A percentile compares a stretch with the other conserved stretches of the same genome.
These are phyloP conservation scores for Stephanodiscus minutulus DNA, from an alignment of 108 stramenopile species.

Conservation along the genomic window DNA sequence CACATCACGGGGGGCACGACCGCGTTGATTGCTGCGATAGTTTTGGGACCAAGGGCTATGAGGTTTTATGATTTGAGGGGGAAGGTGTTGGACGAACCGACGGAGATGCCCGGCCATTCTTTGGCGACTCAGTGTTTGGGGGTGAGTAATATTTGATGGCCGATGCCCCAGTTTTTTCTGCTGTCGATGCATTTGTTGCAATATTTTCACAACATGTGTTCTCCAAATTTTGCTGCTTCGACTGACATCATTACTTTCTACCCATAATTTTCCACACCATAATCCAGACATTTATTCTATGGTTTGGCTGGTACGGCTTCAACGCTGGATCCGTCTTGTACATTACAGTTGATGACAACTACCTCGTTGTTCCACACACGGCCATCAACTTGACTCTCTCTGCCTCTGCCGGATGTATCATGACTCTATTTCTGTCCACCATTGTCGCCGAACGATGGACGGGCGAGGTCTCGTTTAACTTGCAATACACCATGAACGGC, in stretches of 20 bases:
- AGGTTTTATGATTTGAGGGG: conserved; percentile 83
- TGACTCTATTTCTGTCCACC: conserved; percentile 24
- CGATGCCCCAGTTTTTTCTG: not conserved
- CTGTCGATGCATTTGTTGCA: not conserved
- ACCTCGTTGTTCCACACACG: conserved; percentile 46
- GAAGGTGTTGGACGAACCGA: conserved; percentile 68
- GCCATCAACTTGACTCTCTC: conserved; percentile 58
- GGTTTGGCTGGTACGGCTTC: conserved; percentile 92
- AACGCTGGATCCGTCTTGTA: conserved; percentile 56
- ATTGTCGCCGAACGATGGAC: conserved; percentile 28
- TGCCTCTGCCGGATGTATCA: conserved; percentile 41
- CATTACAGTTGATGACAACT: conserved; percentile 29
- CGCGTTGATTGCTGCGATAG: conserved; percentile 80
- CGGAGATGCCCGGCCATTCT: conserved; percentile 69
- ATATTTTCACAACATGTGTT: not conserved
- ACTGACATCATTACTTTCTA: not conserved
- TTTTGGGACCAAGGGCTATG: conserved; percentile 87
- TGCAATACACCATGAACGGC: conserved; percentile 68
- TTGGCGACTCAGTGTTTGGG: conserved; percentile 67
- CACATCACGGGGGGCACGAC: conserved; percentile 93
- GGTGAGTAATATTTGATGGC: conserved; percentile 2
- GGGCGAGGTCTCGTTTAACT: conserved; percentile 74
- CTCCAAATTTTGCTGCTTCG: not conserved
- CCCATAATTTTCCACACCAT: not conserved
- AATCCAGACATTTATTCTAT: conserved; percentile 71